A percentile compares a stretch with the other conserved stretches of the same genome.
These are phyloP conservation scores for Pestalotiopsis sp. DNA, from an alignment of 2,329 filamentous ascomycete genomes.

Conservation along the genomic window DNA sequence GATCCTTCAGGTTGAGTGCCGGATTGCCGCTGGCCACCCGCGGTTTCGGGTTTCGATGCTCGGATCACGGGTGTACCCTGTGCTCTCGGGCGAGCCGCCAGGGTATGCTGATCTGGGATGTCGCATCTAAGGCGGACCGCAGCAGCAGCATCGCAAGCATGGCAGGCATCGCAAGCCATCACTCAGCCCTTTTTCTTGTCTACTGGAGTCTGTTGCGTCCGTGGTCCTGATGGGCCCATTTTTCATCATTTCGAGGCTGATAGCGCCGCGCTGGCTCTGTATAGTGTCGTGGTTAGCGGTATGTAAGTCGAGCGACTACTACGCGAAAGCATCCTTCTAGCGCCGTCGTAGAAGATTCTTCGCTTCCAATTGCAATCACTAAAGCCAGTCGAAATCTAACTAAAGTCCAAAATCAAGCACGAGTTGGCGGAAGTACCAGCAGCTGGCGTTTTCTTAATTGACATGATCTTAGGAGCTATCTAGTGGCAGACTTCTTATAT, in stretches of 20 bases:
- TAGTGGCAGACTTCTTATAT: neutral
- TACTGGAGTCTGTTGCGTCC: neutral
- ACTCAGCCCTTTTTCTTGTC: neutral
- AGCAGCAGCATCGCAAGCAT: neutral
- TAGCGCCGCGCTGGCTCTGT: neutral
- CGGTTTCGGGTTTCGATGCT: neutral
- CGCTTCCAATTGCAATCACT: neutral
- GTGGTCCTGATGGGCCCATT: neutral
- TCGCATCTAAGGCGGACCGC: neutral
- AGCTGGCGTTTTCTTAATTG: neutral
- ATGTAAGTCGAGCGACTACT: neutral
- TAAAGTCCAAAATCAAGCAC: neutral
- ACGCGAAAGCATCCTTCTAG: neutral
- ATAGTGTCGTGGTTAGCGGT: neutral
- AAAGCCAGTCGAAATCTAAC: neutral
- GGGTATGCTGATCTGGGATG: neutral
- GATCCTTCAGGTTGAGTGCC: neutral
- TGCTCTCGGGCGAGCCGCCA: neutral
- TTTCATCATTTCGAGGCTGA: constrained; percentile 9
- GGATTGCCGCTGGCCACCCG: neutral
- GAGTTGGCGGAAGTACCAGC: neutral
- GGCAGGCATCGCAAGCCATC: neutral
- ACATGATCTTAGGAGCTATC: neutral
- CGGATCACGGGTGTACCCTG: neutral
- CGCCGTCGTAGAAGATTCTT: neutral